phyloP scores from a whole-genome alignment of 176 grass and related monocot species.

The Phoenix dactylifera region DNA sequence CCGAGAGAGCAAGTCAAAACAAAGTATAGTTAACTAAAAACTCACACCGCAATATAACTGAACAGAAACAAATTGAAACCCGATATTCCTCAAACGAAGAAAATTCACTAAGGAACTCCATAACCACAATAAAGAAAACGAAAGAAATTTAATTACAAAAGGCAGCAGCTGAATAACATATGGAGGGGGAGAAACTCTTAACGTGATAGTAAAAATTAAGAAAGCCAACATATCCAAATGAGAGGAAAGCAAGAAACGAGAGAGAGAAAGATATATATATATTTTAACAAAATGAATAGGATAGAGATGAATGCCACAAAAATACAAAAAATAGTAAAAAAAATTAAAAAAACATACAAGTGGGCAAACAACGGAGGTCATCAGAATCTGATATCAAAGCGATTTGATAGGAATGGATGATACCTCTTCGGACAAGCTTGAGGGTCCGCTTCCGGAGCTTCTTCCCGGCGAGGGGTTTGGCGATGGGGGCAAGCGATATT shows the following conservation, averaged over 20 bases:
- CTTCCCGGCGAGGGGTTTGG: conserved; percentile 69
- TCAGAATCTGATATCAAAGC: no score
- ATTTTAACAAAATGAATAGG: no score
- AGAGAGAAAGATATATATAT: no score
- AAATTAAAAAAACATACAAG: neutral
- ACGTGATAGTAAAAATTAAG: neutral
- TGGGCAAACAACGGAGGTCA: no score
- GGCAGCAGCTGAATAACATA: neutral
- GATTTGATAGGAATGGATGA: no score
- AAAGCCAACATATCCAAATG: neutral
- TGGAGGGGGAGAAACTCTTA: neutral
- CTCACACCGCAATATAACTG: no score
- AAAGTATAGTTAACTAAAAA: no score
- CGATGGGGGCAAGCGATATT: conserved; percentile 54
- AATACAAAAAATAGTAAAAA: neutral
- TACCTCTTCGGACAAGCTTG: conserved; percentile 83
- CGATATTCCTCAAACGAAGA: no score
- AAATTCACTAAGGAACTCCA: no score
- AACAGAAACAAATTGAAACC: no score
- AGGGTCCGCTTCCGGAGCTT: conserved; percentile 77
- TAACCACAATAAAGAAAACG: neutral
- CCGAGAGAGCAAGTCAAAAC: no score
- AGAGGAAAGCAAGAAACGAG: neutral
- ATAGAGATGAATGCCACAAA: neutral
- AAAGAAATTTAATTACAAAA: neutral